phyloP scores from a whole-genome alignment of 345 rosid species.

The Noccaea bulbosa region DNA sequence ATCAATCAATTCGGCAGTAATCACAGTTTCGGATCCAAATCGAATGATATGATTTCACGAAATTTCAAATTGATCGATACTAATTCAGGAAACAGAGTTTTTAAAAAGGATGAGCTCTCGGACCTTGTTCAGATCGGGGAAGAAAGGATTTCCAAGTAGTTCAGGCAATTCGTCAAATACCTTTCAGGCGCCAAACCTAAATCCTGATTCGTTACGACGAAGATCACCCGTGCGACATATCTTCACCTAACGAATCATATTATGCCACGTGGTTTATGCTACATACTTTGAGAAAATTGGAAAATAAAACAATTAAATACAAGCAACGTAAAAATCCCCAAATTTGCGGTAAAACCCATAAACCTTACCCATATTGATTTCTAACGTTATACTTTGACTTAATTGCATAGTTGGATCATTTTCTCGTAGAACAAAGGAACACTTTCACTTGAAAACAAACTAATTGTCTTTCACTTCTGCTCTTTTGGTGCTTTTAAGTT shows the following conservation, averaged over 20 bases:
- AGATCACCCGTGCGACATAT: background rate
- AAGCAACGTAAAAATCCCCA: too few relatives aligned
- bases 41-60: background rate
- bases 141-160: background rate
- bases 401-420: too few relatives aligned
- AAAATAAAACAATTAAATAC: too few relatives aligned
- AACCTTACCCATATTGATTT: too few relatives aligned
- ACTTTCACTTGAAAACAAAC: background rate
- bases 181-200: conserved; percentile 17
- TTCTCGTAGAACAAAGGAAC: background rate
- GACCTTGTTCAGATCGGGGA: conserved; percentile 23
- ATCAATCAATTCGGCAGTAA: background rate
- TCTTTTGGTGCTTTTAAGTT: background rate
- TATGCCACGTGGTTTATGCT: too few relatives aligned
- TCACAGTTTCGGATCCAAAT: conserved; percentile 4
- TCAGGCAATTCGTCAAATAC: conserved; percentile 10
- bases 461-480: background rate
- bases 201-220: conserved; percentile 2
- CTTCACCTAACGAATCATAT: too few relatives aligned
- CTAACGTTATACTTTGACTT: too few relatives aligned
- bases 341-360: too few relatives aligned
- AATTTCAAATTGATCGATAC: background rate
- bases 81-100: background rate
- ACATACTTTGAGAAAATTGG: too few relatives aligned
- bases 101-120: background rate